These are phyloP conservation scores for Lomentospora prolificans DNA, from an alignment of 2,329 filamentous ascomycete species.

Conservation along the genomic window DNA sequence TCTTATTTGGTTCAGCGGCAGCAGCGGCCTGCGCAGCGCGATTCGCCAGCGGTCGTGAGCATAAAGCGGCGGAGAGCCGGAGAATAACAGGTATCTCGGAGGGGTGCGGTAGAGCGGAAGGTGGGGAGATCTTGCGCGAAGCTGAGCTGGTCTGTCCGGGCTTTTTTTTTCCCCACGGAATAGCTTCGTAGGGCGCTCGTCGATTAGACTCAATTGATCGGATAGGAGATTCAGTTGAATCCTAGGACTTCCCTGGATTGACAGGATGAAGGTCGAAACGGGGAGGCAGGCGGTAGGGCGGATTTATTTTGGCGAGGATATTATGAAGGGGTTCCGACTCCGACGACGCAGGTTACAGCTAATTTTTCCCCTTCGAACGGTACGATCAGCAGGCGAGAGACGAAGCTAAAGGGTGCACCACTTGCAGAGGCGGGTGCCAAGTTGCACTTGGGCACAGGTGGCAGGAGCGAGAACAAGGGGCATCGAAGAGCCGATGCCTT, in stretches of 20 bases:
- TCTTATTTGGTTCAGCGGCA: not conserved
- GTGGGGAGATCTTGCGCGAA: constrained; percentile 3
- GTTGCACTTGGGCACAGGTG: not conserved
- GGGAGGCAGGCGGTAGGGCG: not conserved
- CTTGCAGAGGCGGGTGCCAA: no score
- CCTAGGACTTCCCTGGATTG: not conserved
- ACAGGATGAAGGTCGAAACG: not conserved
- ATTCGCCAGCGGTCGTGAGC: not conserved
- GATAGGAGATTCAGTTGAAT: not conserved
- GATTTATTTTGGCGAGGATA: constrained; percentile 1
- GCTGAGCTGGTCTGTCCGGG: not conserved
- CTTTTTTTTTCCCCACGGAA: not conserved
- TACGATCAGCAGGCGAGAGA: not conserved
- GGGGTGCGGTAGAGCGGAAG: not conserved
- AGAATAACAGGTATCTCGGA: not conserved
- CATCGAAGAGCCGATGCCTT: no score
- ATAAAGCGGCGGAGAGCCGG: not conserved
- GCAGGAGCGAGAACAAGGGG: no score
- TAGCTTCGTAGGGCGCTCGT: not conserved
- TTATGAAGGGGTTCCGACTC: constrained; percentile 1
- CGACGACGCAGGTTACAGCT: not conserved
- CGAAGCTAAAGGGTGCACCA: constrained; percentile 1
- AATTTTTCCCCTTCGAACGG: constrained; percentile 3
- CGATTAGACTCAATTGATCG: not conserved
- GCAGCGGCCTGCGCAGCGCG: constrained; percentile 7